These are phyloP conservation scores for Porodaedalea pini DNA, from an alignment of 1,284 basidiomycete genomes.

Conservation along the genomic window DNA sequence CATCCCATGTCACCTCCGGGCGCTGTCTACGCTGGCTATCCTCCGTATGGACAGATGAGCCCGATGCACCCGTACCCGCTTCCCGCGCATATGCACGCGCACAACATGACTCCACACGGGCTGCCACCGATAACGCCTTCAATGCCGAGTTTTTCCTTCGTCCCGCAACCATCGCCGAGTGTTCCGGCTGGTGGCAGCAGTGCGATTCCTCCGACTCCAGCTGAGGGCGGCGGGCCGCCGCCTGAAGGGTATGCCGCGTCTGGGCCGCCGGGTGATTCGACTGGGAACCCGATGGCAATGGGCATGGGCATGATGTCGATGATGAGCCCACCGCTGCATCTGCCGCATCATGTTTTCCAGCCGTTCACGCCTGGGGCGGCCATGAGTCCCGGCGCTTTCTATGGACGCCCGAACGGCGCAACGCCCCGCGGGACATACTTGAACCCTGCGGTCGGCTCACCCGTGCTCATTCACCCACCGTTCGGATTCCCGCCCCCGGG, in stretches of 20 bases:
- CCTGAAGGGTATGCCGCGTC: background rate
- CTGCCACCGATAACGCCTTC: constrained; percentile 74
- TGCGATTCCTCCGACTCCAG: constrained; percentile 15
- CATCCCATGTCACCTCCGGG: constrained; percentile 13
- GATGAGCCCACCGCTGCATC: constrained; percentile 20
- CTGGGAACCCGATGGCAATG: background rate
- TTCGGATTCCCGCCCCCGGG: constrained; percentile 8
- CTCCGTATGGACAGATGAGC: constrained; percentile 11
- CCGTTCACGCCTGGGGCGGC: constrained; percentile 62
- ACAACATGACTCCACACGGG: constrained; percentile 59
- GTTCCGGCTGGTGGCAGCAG: constrained; percentile 11
- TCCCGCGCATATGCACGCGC: constrained; percentile 1
- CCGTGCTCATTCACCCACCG: constrained; percentile 37
- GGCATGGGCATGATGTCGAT: constrained; percentile 14
- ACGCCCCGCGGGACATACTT: constrained; percentile 48
- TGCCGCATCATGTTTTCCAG: constrained; percentile 23
- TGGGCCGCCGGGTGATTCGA: background rate
- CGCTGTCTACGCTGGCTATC: background rate
- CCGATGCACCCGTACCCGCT: constrained; percentile 3
- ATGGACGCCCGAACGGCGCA: constrained; percentile 48
- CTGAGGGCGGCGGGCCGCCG: background rate
- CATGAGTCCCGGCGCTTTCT: constrained; percentile 70
- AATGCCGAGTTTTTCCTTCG: constrained; percentile 75
- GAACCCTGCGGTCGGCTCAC: constrained; percentile 68
- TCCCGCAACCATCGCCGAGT: constrained; percentile 40